These are phyloP conservation scores for Bolboschoenoplectus hybrid DNA, from an alignment of 202 grass and related monocot species.

Conservation along the genomic window DNA sequence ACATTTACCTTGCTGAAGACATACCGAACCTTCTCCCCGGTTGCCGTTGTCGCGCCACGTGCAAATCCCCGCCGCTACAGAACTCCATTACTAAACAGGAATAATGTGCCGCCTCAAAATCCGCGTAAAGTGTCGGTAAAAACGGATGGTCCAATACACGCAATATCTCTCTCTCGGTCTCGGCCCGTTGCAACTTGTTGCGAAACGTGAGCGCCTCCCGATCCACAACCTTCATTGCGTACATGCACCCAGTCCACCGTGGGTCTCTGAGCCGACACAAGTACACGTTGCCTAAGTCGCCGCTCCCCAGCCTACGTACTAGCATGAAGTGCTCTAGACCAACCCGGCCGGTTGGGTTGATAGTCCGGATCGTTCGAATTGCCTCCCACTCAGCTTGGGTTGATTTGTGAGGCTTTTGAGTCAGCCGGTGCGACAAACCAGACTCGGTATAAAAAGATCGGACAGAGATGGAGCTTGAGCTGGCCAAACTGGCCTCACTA, in stretches of 20 bases:
- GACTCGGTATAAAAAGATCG: slow-evolving; percentile 46
- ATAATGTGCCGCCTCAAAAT: slow-evolving; percentile 91
- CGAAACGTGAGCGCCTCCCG: slow-evolving; percentile 75
- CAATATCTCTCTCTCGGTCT: slow-evolving; percentile 85
- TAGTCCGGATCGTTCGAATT: slow-evolving; percentile 52
- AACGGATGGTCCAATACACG: slow-evolving; percentile 82
- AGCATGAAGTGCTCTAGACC: slow-evolving; percentile 87
- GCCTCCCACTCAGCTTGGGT: slow-evolving; percentile 91
- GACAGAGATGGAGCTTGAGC: slow-evolving; percentile 71
- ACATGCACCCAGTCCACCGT: slow-evolving; percentile 56
- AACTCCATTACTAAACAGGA: slow-evolving; percentile 93
- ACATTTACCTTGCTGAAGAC: slow-evolving; percentile 55
- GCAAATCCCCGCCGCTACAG: slow-evolving; percentile 80
- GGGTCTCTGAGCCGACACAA: slow-evolving; percentile 73
- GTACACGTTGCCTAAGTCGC: slow-evolving; percentile 89
- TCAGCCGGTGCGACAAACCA: slow-evolving; percentile 1
- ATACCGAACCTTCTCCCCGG: slow-evolving; percentile 58
- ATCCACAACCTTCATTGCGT: slow-evolving; percentile 94
- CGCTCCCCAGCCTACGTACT: slow-evolving; percentile 72
- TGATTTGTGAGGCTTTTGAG: slow-evolving; percentile 80
- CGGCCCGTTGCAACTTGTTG: slow-evolving; percentile 80
- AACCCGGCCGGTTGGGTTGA: slow-evolving; percentile 39
- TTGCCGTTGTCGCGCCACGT: slow-evolving; percentile 77
- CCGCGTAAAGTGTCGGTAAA: slow-evolving; percentile 81
- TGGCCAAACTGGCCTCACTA: slow-evolving; percentile 66